Evolutionary conservation across 495 filamentous ascomycete species (phyloP).

Genomic region (Usnea hakonensis): DNA sequence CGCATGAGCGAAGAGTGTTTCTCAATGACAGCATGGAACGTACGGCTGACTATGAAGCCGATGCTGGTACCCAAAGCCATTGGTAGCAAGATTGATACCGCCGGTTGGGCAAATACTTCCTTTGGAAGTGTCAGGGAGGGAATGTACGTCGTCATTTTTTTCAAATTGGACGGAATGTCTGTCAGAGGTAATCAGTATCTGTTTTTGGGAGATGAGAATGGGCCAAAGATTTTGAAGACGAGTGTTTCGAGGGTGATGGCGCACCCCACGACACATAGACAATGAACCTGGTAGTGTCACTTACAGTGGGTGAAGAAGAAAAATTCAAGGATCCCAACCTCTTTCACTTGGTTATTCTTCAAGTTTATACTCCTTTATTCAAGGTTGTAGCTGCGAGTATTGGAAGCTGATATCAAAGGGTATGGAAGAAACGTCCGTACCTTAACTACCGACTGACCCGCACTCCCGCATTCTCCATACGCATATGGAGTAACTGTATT

Average conservation of each 20-base stretch:
- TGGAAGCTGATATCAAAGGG: no score
- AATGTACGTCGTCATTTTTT: constrained; percentile 60
- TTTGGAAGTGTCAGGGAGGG: constrained; percentile 54
- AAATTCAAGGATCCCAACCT: neutral
- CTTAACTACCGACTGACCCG: no score
- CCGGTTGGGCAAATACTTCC: constrained; percentile 54
- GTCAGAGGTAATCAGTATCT: neutral
- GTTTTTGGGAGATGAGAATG: neutral
- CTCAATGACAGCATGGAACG: constrained; percentile 11
- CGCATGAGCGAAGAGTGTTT: constrained; percentile 4
- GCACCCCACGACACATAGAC: no score
- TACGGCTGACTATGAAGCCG: constrained; percentile 54
- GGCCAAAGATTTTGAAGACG: neutral
- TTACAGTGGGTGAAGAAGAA: neutral
- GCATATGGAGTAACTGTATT: no score
- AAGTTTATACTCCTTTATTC: neutral
- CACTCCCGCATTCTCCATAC: no score
- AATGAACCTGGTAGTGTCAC: neutral
- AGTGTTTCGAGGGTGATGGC: neutral
- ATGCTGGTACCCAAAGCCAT: constrained; percentile 55
- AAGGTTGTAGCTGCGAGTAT: no score
- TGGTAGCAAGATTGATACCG: constrained; percentile 62
- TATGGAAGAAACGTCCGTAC: no score
- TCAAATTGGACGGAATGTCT: neutral
- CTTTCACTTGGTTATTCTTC: neutral